phyloP scores from a whole-genome alignment of 306 rosid genomes.

The Dalbergia cultrata region DNA sequence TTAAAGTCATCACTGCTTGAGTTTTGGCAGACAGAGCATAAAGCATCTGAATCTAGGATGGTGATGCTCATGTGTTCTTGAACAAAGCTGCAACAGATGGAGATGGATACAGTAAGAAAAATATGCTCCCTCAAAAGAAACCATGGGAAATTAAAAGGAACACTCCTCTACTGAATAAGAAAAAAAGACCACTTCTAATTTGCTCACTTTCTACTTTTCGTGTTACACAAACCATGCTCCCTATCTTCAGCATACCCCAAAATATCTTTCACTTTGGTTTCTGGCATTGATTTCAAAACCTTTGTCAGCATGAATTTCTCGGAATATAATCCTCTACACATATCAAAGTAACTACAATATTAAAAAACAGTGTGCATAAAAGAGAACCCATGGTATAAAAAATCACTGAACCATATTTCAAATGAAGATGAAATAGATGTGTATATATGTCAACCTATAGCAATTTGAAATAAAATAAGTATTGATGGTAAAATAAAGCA shows the following conservation, averaged over 20 bases:
- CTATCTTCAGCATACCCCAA: conserved; percentile 52
- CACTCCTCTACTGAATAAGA: conserved; percentile 20
- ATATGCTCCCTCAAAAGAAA: conserved; percentile 14
- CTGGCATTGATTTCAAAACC: conserved; percentile 51
- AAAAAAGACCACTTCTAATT: conserved; percentile 30
- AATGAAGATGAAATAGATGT: background rate
- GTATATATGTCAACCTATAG: background rate
- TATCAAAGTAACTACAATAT: conserved; percentile 36
- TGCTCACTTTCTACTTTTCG: conserved; percentile 59
- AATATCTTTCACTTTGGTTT: conserved; percentile 47
- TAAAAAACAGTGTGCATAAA: background rate
- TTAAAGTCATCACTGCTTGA: conserved; percentile 67
- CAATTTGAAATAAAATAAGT: background rate
- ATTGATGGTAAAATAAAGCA: background rate
- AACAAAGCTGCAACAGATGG: conserved; percentile 54
- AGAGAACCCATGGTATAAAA: background rate
- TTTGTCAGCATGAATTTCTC: conserved; percentile 36
- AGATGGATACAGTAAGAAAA: conserved; percentile 33
- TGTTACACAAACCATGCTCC: conserved; percentile 49
- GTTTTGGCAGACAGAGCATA: conserved; percentile 70
- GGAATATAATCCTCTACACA: conserved; percentile 45
- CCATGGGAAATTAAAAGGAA: conserved; percentile 24
- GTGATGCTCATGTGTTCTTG: conserved; percentile 49
- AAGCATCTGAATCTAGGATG: conserved; percentile 54
- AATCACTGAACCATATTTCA: conserved; percentile 31